These are phyloP conservation scores for Volvariella volvacea DNA, from an alignment of 1,284 basidiomycete species.

Conservation along the genomic window DNA sequence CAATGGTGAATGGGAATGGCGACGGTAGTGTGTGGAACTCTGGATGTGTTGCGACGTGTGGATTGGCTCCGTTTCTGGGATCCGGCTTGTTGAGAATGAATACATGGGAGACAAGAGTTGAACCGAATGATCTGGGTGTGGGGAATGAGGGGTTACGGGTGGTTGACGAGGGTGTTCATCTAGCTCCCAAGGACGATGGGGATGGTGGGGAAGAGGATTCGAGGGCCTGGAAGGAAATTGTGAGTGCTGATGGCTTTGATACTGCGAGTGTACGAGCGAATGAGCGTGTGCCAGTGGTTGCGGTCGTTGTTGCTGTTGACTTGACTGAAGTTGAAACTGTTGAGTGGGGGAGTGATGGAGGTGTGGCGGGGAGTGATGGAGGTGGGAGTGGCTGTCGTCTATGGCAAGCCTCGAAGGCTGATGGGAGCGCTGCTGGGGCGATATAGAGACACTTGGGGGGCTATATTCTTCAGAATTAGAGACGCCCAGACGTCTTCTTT, in stretches of 20 bases:
- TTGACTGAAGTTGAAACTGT: conserved; percentile 9
- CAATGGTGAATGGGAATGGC: neutral
- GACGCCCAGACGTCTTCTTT: conserved; percentile 33
- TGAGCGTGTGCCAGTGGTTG: conserved; percentile 6
- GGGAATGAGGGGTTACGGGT: neutral
- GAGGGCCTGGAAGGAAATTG: conserved; percentile 6
- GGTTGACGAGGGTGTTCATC: neutral
- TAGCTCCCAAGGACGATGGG: conserved; percentile 1
- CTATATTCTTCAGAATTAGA: conserved; percentile 5
- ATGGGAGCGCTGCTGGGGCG: conserved; percentile 4
- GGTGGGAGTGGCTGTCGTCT: too few relatives aligned
- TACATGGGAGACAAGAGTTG: neutral
- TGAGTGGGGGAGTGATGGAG: conserved; percentile 1
- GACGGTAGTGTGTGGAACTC: neutral
- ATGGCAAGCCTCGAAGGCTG: conserved; percentile 3
- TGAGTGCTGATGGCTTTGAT: conserved; percentile 9
- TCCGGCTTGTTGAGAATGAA: neutral
- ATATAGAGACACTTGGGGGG: conserved; percentile 4
- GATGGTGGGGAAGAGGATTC: conserved; percentile 9
- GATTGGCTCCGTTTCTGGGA: too few relatives aligned
- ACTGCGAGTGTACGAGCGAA: conserved; percentile 2
- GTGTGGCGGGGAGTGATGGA: neutral
- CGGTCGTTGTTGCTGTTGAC: conserved; percentile 7
- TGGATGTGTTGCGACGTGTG: too few relatives aligned
- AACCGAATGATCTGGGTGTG: neutral